Percentiles rank a stretch among this genome's conserved stretches.
These are phyloP conservation scores for Pleurotus eryngii DNA, from an alignment of 768 basidiomycete species.

Conservation along the genomic window DNA sequence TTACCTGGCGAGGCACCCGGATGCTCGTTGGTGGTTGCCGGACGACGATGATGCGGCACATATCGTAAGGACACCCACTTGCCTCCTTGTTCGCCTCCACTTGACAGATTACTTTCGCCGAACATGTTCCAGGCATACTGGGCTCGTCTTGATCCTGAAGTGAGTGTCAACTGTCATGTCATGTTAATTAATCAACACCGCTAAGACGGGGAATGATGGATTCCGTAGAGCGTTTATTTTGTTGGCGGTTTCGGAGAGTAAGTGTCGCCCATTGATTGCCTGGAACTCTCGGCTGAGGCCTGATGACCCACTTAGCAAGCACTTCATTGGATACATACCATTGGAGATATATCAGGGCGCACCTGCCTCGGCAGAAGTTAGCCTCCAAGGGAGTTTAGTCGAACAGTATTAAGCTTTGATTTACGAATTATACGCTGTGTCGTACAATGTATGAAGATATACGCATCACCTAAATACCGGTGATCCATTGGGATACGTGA, in stretches of 20 bases:
- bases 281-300: conserved; percentile 1
- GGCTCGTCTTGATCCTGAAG: conserved; percentile 53
- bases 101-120: conserved; percentile 1
- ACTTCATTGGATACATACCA: conserved; percentile 52
- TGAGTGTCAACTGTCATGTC: conserved; percentile 20
- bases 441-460: neutral
- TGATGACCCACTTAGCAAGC: conserved; percentile 24
- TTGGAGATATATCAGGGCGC: conserved; percentile 38
- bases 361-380: neutral
- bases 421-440: neutral
- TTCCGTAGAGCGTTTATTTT: conserved; percentile 43
- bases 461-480: neutral
- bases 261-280: conserved; percentile 12
- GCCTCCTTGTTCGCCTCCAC: neutral
- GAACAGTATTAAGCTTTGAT: neutral
- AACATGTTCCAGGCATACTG: conserved; percentile 39
- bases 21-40: conserved; percentile 48
- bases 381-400: neutral
- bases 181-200: neutral
- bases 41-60: conserved; percentile 42
- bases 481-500: conserved; percentile 3
- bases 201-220: neutral
- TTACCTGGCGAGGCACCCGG: conserved; percentile 44
- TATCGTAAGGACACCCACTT: conserved; percentile 24
- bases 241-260: conserved; percentile 54